Base-by-base conservation (phyloP, 495 filamentous ascomycete species). In the Jackrogersella multiformis region DNA sequence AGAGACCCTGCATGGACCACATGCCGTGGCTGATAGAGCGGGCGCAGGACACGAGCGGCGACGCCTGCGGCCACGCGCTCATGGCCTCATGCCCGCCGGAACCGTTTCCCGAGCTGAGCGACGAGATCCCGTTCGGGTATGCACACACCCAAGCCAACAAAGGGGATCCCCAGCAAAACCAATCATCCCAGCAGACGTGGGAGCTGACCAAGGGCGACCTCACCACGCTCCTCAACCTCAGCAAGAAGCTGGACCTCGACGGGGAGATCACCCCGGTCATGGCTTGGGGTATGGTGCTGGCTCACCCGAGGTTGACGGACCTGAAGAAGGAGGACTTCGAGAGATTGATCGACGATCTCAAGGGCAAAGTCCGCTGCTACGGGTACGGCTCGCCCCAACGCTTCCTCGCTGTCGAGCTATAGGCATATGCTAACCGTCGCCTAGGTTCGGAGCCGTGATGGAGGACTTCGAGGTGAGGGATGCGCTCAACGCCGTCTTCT, bases 201-300 rank as follows among this genome's bases (percentile, higher is more conserved):
- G 87, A 90, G 73, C 79, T 97, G 20, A 87, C 84, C 38, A 90
- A 88, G 70, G 83, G 82, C 35, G 91, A 96, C 69, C 83, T 98
- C 38, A 74, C 86, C 30, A 93, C 90, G 44, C 82, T 98, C 38
- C 85, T 97, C 52, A 90, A 96, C 74, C 83, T 96, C 53, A 96
- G 93, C 79, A 86, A 88, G 69, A 85, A 90, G 68, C 83, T 98
- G 5, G 88, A 94, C 59, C 86, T 96, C 0, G 93, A 96, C 62
- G 92, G 92, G 21, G 95, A 99, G 77, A 90, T 99, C 74, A 97
- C 94, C n/a, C 95, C 95, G 0, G 90, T 97, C 56, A 95, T 95
- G 92, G 94, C 94, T 0, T 94, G 94, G 85, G 89, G 92, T 61
- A 89, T 88, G 76, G 84, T 99, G 26, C 82, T 91, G 46, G 82